These are phyloP conservation scores for Apiospora hydei DNA, from an alignment of 2,329 filamentous ascomycete species.

Conservation along the genomic window DNA sequence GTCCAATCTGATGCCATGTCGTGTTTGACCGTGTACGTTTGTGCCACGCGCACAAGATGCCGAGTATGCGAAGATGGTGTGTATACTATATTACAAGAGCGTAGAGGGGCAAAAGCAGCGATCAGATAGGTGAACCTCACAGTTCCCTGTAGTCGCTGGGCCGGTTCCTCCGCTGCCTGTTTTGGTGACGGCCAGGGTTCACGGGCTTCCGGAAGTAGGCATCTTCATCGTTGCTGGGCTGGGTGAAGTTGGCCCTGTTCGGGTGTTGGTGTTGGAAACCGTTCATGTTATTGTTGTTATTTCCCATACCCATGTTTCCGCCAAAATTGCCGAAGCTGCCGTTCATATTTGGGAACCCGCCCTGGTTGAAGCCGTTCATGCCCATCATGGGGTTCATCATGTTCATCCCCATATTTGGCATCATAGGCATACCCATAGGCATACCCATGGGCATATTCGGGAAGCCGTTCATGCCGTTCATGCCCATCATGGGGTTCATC, in stretches of 20 bases:
- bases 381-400: slow-evolving; percentile 48
- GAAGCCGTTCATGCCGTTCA: slow-evolving; percentile 46
- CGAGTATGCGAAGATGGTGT: slow-evolving; percentile 9
- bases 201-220: slow-evolving; percentile 96
- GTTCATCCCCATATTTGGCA: slow-evolving; percentile 48
- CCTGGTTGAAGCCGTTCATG: slow-evolving; percentile 46
- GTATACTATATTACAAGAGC: slow-evolving; percentile 10
- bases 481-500: slow-evolving; percentile 51
- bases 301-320: slow-evolving; percentile 40
- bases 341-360: slow-evolving; percentile 43
- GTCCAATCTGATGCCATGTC: slow-evolving; percentile 19
- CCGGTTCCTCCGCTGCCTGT: slow-evolving; percentile 78
- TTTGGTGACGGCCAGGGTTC: slow-evolving; percentile 90
- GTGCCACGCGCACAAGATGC: background rate
- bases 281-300: slow-evolving; percentile 41
- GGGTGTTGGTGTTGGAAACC: slow-evolving; percentile 36
- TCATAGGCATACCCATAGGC: slow-evolving; percentile 44
- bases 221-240: slow-evolving; percentile 77
- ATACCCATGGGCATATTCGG: slow-evolving; percentile 45
- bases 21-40: background rate
- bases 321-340: slow-evolving; percentile 46
- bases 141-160: slow-evolving; percentile 93
- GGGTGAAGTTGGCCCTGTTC: slow-evolving; percentile 48
- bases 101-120: background rate
- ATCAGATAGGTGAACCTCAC: slow-evolving; percentile 44